Percentiles rank a stretch among this genome's conserved stretches.
Evolutionary conservation across 2,329 filamentous ascomycete species (phyloP).

Genomic region (Diaporthe longicolla): DNA sequence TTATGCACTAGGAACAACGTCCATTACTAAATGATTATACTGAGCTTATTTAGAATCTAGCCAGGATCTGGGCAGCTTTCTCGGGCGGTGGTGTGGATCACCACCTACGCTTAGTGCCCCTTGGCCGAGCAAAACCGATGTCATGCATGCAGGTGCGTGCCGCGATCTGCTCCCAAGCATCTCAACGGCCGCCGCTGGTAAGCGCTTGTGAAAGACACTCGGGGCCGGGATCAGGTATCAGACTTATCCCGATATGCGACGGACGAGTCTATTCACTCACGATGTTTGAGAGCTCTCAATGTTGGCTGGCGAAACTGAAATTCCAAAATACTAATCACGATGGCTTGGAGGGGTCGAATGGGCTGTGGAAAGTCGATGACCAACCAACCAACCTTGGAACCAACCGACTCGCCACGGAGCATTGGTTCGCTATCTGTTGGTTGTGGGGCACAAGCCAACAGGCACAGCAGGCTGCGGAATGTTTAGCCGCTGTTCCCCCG

Average conservation of each 20-base stretch:
- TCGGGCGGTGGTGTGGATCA: constrained; percentile 12
- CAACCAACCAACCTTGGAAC: too few relatives aligned
- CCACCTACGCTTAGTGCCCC: background rate
- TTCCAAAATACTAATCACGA: too few relatives aligned
- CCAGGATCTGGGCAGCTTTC: constrained; percentile 3
- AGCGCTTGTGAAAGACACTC: background rate
- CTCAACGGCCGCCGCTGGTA: background rate
- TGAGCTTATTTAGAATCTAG: constrained; percentile 35
- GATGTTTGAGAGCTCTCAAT: background rate
- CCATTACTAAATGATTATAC: constrained; percentile 38
- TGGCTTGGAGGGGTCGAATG: background rate
- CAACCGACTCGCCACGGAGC: background rate
- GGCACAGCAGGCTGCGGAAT: background rate
- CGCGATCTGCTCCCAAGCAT: constrained; percentile 9
- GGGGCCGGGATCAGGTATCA: background rate
- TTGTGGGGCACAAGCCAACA: background rate
- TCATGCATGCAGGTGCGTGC: constrained; percentile 18
- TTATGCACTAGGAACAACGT: background rate
- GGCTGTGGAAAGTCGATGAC: background rate
- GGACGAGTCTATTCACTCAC: background rate
- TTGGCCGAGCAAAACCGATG: background rate
- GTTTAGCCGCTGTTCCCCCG: constrained; percentile 22
- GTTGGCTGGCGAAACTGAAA: background rate
- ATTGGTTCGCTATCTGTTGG: background rate
- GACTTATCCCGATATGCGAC: background rate